A percentile compares a stretch with the other conserved stretches of the same genome.
phyloP scores from a whole-genome alignment of 805 yeast species.

The Grigorovia yakushimaensis region DNA sequence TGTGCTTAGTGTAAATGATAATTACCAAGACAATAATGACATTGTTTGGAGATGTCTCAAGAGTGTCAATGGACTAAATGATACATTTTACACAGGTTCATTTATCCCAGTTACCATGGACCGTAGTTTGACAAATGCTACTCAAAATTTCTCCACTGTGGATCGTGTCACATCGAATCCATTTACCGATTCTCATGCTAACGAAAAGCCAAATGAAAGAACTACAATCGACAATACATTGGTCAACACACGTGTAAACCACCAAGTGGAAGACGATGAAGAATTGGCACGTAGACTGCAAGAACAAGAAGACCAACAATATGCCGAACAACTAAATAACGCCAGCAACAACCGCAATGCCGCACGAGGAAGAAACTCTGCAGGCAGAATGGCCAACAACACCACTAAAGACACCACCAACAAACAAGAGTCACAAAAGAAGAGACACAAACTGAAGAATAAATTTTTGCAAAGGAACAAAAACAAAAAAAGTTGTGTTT shows the following conservation, averaged over 20 bases:
- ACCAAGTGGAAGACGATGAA: conserved; percentile 30
- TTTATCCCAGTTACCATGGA: conserved; percentile 37
- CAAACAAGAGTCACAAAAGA: conserved; percentile 1
- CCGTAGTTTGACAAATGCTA: neutral
- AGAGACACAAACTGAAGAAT: conserved; percentile 1
- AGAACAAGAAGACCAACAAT: conserved; percentile 45
- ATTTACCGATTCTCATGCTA: conserved; percentile 10
- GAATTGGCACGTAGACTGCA: conserved; percentile 39
- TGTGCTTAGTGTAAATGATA: conserved; percentile 64
- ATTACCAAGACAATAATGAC: conserved; percentile 38
- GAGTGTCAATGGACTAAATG: conserved; percentile 60
- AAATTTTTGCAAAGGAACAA: conserved; percentile 1
- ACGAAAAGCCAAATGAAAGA: neutral
- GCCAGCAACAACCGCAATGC: conserved; percentile 32
- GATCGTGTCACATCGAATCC: conserved; percentile 13
- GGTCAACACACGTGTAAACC: neutral
- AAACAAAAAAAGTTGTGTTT: neutral
- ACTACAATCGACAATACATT: neutral
- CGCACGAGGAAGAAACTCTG: neutral
- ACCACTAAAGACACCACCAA: neutral
- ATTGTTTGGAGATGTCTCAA: conserved; percentile 77
- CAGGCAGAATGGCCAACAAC: neutral
- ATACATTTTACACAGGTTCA: conserved; percentile 56
- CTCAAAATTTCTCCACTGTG: conserved; percentile 1
- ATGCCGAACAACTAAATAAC: conserved; percentile 28